These are phyloP conservation scores for Bertia moriformis DNA, from an alignment of 2,329 filamentous ascomycete genomes.

Conservation along the genomic window DNA sequence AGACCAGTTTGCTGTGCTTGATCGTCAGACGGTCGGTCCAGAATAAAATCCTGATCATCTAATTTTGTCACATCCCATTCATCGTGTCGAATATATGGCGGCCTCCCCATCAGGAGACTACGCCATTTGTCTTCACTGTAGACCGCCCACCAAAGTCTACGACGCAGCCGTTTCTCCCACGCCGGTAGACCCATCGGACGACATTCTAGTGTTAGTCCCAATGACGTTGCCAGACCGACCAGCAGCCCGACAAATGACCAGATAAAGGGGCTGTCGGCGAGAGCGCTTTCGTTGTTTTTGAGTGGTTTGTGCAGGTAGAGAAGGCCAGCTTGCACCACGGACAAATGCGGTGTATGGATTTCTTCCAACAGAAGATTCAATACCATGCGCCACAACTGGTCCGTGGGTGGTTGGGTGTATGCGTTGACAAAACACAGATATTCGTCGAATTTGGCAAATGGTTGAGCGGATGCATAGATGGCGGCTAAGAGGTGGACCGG, in stretches of 20 bases:
- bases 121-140: conserved; percentile 22
- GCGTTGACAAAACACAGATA: conserved; percentile 10
- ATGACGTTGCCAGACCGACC: conserved; percentile 15
- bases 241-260: conserved; percentile 19
- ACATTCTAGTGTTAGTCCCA: conserved; percentile 19
- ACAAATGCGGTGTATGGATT: conserved; percentile 13
- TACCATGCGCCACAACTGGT: conserved; percentile 13
- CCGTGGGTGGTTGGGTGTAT: conserved; percentile 10
- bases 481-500: conserved; percentile 14
- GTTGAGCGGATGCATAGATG: conserved; percentile 15
- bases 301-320: conserved; percentile 15
- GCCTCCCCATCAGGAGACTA: conserved; percentile 16
- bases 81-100: conserved; percentile 15
- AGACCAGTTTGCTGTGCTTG: too few species aligned
- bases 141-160: conserved; percentile 22
- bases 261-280: conserved; percentile 14
- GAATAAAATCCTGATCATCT: conserved; percentile 6
- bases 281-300: conserved; percentile 5
- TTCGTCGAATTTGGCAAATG: conserved; percentile 15
- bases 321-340: conserved; percentile 14
- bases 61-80: conserved; percentile 12
- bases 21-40: too few species aligned
- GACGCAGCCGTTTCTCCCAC: conserved; percentile 19
- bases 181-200: conserved; percentile 18
- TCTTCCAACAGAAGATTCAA: conserved; percentile 14